These are phyloP conservation scores for Rhodotorula sp. DNA, from an alignment of 1,284 basidiomycete species.

Conservation along the genomic window DNA sequence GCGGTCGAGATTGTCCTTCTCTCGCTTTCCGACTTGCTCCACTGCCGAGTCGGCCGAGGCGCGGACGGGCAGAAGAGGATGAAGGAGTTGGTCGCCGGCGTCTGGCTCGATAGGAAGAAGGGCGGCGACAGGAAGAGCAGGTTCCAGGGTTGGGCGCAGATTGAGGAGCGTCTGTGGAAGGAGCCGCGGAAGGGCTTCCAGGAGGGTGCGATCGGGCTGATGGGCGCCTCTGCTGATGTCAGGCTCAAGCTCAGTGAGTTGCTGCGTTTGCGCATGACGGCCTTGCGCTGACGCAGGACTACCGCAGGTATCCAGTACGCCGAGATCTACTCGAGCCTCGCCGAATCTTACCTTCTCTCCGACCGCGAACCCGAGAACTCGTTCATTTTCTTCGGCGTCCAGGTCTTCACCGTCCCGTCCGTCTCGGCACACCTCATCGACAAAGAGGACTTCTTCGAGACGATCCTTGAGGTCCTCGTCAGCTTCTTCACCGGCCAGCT, in stretches of 20 bases:
- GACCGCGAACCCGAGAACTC: conserved; percentile 90
- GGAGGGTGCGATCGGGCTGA: conserved; percentile 74
- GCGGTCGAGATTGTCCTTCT: conserved; percentile 69
- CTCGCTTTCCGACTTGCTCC: conserved; percentile 69
- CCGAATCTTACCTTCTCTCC: conserved; percentile 83
- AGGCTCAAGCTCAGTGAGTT: conserved; percentile 71
- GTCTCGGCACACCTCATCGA: conserved; percentile 73
- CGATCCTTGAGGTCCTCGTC: conserved; percentile 74
- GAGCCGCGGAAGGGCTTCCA: conserved; percentile 73
- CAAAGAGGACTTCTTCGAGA: conserved; percentile 69
- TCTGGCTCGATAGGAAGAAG: conserved; percentile 60
- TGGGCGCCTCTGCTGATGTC: conserved; percentile 70
- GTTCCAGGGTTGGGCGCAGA: conserved; percentile 71
- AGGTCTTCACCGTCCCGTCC: conserved; percentile 84
- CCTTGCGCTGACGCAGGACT: neutral
- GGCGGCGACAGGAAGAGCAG: conserved; percentile 52
- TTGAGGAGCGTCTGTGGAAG: conserved; percentile 81
- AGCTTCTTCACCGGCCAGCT: conserved; percentile 88
- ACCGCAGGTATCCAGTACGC: conserved; percentile 74
- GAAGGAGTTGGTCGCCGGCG: conserved; percentile 67
- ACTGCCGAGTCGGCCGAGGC: conserved; percentile 57
- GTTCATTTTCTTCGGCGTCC: conserved; percentile 85
- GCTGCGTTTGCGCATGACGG: neutral
- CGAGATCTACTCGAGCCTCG: conserved; percentile 77
- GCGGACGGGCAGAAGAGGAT: conserved; percentile 55